Conservation (phyloP, 1,139 yeast species). For the Yamadazyma spencermartinsiae region DNA sequence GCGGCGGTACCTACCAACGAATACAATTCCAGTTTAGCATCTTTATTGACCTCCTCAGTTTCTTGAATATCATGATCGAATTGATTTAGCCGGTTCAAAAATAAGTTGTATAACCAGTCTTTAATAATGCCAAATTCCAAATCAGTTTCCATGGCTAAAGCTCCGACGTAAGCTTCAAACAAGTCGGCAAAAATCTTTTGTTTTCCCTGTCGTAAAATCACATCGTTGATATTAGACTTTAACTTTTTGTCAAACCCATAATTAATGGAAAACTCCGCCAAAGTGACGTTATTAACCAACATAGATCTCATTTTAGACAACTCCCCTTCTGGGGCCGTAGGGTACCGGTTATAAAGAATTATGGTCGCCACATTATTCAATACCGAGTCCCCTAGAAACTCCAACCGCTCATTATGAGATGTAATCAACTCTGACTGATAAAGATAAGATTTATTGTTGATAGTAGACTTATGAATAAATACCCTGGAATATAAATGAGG, state of each 20-base stretch:
- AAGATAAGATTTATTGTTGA: conserved; percentile 58
- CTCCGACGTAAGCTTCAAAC: conserved; percentile 92
- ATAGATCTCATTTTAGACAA: conserved; percentile 69
- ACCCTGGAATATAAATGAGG: conserved; percentile 65
- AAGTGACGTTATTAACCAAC: conserved; percentile 71
- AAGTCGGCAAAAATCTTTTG: conserved; percentile 71
- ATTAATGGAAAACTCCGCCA: conserved; percentile 66
- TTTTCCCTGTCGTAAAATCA: conserved; percentile 33
- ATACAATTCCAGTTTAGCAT: conserved; percentile 78
- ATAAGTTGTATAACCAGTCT: conserved; percentile 60
- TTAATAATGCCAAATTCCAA: conserved; percentile 49
- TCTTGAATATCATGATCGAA: conserved; percentile 29
- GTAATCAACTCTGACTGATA: conserved; percentile 57
- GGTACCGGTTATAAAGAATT: conserved; percentile 64
- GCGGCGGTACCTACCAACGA: conserved; percentile 77
- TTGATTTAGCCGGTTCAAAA: conserved; percentile 30
- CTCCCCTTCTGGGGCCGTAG: conserved; percentile 78
- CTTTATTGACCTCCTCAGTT: conserved; percentile 44
- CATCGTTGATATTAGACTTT: conserved; percentile 45
- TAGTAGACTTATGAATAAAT: conserved; percentile 77
- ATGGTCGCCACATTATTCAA: conserved; percentile 72
- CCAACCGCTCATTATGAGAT: conserved; percentile 85
- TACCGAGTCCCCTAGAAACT: conserved; percentile 90
- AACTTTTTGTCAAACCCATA: conserved; percentile 72
- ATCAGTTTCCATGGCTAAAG: conserved; percentile 61